These are phyloP conservation scores for Osmozyma mogii DNA, from an alignment of 805 yeast species.

Conservation along the genomic window DNA sequence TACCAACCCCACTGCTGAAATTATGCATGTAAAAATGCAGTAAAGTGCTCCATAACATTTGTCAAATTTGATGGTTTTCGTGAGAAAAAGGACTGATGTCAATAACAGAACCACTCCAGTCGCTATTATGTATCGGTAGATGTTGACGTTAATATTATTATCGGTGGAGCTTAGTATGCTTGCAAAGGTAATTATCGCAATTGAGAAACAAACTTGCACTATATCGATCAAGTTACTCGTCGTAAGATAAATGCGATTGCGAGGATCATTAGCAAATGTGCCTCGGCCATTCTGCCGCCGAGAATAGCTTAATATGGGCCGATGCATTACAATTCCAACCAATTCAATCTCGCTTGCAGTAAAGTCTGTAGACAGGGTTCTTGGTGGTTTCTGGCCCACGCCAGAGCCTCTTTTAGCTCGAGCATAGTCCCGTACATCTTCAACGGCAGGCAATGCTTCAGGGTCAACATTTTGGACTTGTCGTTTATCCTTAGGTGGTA, in stretches of 20 bases:
- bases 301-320: slow-evolving; percentile 7
- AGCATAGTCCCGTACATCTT: no score
- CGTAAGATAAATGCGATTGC: slow-evolving; percentile 12
- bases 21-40: slow-evolving; percentile 24
- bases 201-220: slow-evolving; percentile 22
- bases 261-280: no score
- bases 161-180: slow-evolving; percentile 19
- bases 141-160: slow-evolving; percentile 12
- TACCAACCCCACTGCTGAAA: slow-evolving; percentile 29
- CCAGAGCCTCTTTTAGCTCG: no score
- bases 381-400: no score
- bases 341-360: slow-evolving; percentile 2
- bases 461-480: no score
- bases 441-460: no score
- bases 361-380: background rate
- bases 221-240: slow-evolving; percentile 22
- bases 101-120: slow-evolving; percentile 25
- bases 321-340: no score
- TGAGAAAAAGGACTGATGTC: slow-evolving; percentile 27
- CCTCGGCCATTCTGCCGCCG: background rate
- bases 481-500: no score
- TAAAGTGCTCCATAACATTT: slow-evolving; percentile 34
- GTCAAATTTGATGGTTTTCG: slow-evolving; percentile 31
- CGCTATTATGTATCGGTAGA: slow-evolving; percentile 32
- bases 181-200: slow-evolving; percentile 20